Evolutionary conservation across 1,284 basidiomycete genomes (phyloP).

Genomic region (Neolentinus lepideus): DNA sequence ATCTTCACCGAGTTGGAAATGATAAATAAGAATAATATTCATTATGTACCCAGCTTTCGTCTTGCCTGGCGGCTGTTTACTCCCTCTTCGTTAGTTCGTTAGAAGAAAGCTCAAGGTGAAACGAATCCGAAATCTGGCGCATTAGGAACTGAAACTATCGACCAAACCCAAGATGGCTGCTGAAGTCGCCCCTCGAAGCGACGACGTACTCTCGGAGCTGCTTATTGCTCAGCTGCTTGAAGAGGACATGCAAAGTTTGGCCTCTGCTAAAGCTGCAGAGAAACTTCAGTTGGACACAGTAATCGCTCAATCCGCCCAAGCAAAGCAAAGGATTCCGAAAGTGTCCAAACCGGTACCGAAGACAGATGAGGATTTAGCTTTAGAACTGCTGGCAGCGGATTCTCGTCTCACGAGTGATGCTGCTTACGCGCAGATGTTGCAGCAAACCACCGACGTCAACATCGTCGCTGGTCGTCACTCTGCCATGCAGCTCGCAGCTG

Average conservation of each 20-base stretch:
- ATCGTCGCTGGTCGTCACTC: slow-evolving; percentile 22
- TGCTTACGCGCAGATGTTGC: slow-evolving; percentile 25
- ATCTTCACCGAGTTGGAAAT: too few species aligned
- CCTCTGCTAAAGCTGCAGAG: slow-evolving; percentile 24
- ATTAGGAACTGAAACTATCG: too few species aligned
- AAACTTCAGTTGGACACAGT: slow-evolving; percentile 24
- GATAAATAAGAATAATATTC: too few species aligned
- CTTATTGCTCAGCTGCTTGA: slow-evolving; percentile 30
- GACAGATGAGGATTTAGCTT: slow-evolving; percentile 23
- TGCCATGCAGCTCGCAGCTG: slow-evolving; percentile 30
- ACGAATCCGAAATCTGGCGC: too few species aligned
- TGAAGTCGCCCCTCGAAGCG: not conserved
- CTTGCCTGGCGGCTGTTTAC: too few species aligned
- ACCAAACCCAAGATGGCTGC: too few species aligned
- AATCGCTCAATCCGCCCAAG: slow-evolving; percentile 17
- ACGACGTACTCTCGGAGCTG: slow-evolving; percentile 19
- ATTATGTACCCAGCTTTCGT: too few species aligned
- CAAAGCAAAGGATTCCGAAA: slow-evolving; percentile 13
- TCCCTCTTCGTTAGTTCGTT: too few species aligned
- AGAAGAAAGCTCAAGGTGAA: too few species aligned
- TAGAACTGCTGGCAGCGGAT: slow-evolving; percentile 22
- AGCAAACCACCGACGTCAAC: slow-evolving; percentile 19
- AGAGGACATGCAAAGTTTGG: slow-evolving; percentile 21
- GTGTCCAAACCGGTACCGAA: slow-evolving; percentile 5
- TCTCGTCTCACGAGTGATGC: slow-evolving; percentile 24